phyloP scores from a whole-genome alignment of 2,329 filamentous ascomycete genomes.

The Calonectria ilicicola region DNA sequence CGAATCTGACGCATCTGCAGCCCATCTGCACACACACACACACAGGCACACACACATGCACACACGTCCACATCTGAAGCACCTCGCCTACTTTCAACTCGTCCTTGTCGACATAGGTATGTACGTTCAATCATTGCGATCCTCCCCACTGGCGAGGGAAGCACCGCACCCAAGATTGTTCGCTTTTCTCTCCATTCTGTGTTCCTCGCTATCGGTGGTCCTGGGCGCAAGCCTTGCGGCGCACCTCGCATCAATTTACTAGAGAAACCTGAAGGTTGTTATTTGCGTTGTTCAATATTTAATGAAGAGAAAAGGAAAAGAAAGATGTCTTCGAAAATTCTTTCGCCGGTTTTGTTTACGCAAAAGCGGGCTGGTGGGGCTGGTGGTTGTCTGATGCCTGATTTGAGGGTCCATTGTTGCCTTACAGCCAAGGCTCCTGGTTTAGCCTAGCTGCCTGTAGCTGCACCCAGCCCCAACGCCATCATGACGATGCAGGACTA shows the following conservation, averaged over 20 bases:
- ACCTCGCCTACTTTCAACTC: too few species aligned
- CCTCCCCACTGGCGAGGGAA: conserved; percentile 64
- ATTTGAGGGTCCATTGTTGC: background rate
- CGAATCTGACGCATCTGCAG: background rate
- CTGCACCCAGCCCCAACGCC: background rate
- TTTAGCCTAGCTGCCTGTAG: background rate
- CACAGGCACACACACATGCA: too few species aligned
- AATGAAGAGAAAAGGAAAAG: conserved; percentile 42
- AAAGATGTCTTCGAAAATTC: conserved; percentile 23
- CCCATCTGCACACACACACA: background rate
- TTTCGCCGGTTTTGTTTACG: conserved; percentile 33
- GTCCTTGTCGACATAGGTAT: conserved; percentile 43
- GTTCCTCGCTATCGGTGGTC: conserved; percentile 60
- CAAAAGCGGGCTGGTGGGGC: conserved; percentile 35
- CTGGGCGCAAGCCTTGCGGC: conserved; percentile 55
- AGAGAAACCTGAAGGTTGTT: conserved; percentile 56
- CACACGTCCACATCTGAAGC: too few species aligned
- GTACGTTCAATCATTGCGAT: conserved; percentile 72
- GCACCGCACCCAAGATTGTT: conserved; percentile 72
- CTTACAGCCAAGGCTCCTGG: background rate
- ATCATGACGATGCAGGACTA: background rate
- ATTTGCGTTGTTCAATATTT: conserved; percentile 62
- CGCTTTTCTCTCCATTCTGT: conserved; percentile 66
- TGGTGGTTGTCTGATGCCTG: conserved; percentile 14
- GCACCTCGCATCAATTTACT: conserved; percentile 60